phyloP scores from a whole-genome alignment of 805 yeast species.

The Saccharomyces cerevisiae region DNA sequence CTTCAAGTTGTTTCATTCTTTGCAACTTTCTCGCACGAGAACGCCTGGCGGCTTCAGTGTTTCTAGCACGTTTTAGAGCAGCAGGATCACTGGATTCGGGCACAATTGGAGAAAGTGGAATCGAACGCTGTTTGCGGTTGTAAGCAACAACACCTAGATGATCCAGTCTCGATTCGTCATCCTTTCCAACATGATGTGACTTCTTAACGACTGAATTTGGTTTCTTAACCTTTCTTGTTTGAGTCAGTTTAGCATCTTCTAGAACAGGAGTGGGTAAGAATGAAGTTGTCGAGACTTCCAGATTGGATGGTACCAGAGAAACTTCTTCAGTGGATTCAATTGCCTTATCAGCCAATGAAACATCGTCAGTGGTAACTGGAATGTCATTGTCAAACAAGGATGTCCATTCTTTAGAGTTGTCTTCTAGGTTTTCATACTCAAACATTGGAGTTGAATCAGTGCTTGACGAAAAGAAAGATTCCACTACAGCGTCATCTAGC shows the following conservation, averaged over 20 bases:
- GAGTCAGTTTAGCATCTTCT: slow-evolving; percentile 19
- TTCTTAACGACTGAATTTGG: slow-evolving; percentile 20
- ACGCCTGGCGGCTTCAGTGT: slow-evolving; percentile 93
- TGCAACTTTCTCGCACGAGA: slow-evolving; percentile 90
- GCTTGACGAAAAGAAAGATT: slow-evolving; percentile 37
- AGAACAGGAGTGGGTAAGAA: slow-evolving; percentile 30
- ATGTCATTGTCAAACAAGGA: slow-evolving; percentile 47
- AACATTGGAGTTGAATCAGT: slow-evolving; percentile 57
- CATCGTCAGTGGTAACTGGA: slow-evolving; percentile 33
- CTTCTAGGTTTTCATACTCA: slow-evolving; percentile 26
- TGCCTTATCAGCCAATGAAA: slow-evolving; percentile 18
- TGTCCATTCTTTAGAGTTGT: slow-evolving; percentile 46
- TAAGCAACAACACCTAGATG: slow-evolving; percentile 69
- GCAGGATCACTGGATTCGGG: slow-evolving; percentile 54
- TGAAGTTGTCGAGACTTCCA: slow-evolving; percentile 8
- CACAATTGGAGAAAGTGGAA: slow-evolving; percentile 65
- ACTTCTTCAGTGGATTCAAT: slow-evolving; percentile 12
- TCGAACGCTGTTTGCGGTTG: slow-evolving; percentile 65
- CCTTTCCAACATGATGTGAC: neutral
- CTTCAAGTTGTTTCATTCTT: slow-evolving; percentile 77
- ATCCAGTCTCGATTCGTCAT: slow-evolving; percentile 35
- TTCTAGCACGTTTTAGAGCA: slow-evolving; percentile 83
- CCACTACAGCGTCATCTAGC: slow-evolving; percentile 57
- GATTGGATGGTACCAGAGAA: neutral
- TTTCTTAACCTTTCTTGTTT: slow-evolving; percentile 8